Base-by-base conservation (phyloP, 2,329 filamentous ascomycete species). In the Parastagonospora nodorum region DNA sequence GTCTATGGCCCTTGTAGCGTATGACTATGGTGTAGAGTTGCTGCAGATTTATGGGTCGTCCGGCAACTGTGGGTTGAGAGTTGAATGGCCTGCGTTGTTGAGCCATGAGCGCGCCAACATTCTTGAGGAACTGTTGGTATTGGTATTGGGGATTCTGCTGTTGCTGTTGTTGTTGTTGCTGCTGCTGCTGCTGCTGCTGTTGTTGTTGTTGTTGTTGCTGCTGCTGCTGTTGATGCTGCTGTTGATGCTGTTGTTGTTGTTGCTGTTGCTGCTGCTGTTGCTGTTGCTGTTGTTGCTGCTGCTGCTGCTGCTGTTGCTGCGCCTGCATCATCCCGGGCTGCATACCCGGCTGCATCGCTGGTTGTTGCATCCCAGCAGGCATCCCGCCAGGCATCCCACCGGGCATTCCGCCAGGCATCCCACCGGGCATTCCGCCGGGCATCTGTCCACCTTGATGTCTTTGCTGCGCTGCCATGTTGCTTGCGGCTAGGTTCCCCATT, bases 21-120 rank as follows among this genome's bases (percentile, higher is more conserved):
- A 87, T 83, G 1, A 96, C 89, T 0, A 84, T 79, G 53, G 88
- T 84, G 71, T 95, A 97, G 2, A 97, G 79, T 53, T 87, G 83
- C 66, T 90, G 84, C 10, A 97, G 75, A 62, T 88, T 88, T 32
- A 97, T 80, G 0, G 83, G 83, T 9, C 90, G 86, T 45, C 91
- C 89, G 45, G 84, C 87, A 19, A 96, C 83, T 16, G 84, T 77
- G 0, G 92, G 92, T 55, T 86, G 88, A 1, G 83, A 77, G 40
- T 96, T 91, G 42, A 97, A 80, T 0, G 86, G 87, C 14, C 90
- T 78, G 29, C 87, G 85, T 51, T 88, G 86, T 41, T 85, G 81
- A 52, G 83, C 83, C 87, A 95, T 95, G 57, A 95, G 89, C n/a
- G 82, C 77, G 15, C 84, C 82, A 7, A 97, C 78, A 33, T 87